Base-by-base conservation (phyloP, 1,284 basidiomycete species). In the Papiliotrema fonsecae region DNA sequence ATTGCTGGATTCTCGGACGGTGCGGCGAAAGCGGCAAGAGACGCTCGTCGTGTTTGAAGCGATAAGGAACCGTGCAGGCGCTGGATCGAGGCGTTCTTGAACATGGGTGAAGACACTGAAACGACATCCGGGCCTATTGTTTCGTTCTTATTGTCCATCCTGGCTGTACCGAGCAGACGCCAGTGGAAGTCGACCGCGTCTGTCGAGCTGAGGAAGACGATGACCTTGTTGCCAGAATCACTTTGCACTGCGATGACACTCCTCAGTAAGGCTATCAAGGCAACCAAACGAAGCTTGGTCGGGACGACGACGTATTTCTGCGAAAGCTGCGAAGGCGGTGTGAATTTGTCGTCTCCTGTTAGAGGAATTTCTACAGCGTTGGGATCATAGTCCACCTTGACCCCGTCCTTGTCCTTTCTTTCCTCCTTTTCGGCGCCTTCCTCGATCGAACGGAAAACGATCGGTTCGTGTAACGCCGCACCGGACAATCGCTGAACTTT, bases 131-230 rank as follows among this genome's bases (percentile, higher is more conserved):
- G 56, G 3, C 64, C 63, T 0, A 62, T 70, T 11, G 61, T 32
- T 10, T 70, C 72, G 9, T 37, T 64, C 30, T 67, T 62, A 1
- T 66, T 77, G 10, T 79, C 81, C 88, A 97, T 94, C 9, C 74
- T 70, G 19, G 87, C 79, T 1, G 84, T 82, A 1, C 86, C 87
- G 0, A 98, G 75, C n/a, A 97, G 77, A 41, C 81, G 81, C 87
- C 89, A 98, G 69, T 97, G 91, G 67, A 92, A 97, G 70, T 99
- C 94, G 28, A 99, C 96, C 1, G 91, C 90, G 70, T 97, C 93
- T 2, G 92, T 98, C 61, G 92, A 97, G 61, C 87, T 92, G 52
- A 98, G 77, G 73, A 99, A 99, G 5, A 98, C 91, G 46, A 99
- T 91, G 38, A 97, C 83, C 58, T 79, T 78, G 38, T 63, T 70